Base-by-base conservation (phyloP, 352 stramenopile genomes). In the Pythium volutum region DNA sequence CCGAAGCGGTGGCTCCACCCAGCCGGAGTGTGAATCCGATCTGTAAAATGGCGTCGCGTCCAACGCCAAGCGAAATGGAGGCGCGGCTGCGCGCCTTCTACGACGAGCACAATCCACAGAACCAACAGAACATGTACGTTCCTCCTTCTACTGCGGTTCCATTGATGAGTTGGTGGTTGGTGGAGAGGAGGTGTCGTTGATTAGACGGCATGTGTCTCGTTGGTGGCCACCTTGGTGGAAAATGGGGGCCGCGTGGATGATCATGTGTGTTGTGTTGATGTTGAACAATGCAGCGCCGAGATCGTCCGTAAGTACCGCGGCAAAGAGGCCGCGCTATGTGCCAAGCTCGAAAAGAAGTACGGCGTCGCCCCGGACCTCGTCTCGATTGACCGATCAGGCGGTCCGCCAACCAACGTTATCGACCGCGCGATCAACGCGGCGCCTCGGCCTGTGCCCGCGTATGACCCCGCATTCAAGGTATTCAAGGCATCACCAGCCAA, bases 341-440 rank as follows among this genome's bases (percentile, higher is more conserved):
- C 74, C 27, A 90, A 88, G 57, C 75, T 94, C 25, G 61, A 74
- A 22, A 92, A 90, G 65, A 94, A 94, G 50, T 94, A 94, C 52
- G 82, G 79, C 53, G 70, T 70, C 29, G 74, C 74, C 8, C 77
- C 78, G 16, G 70, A 81, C 45, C 55, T 89, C 22, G 33, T 53
- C 18, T 15, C 45, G 0, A 48, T 3, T 8, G n/a, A n/a, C n/a
- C n/a, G n/a, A n/a, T n/a, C n/a, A n/a, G n/a, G n/a, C n/a, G n/a
- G n/a, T n/a, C n/a, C n/a, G n/a, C n/a, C n/a, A n/a, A 11, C 31
- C 14, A 42, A 41, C 52, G 18, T 41, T 29, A 3, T 1, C 43
- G 23, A 50, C 22, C 22, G 18, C 14, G 15, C 36, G 36, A 33
- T 23, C 23, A 50, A 50, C 23, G 27, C 31, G 18, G 15, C 16